Evolutionary conservation across 2,329 filamentous ascomycete species (phyloP), one percentile per base, ranked within the genome.

Genomic region (Sporothrix humicola): DNA sequence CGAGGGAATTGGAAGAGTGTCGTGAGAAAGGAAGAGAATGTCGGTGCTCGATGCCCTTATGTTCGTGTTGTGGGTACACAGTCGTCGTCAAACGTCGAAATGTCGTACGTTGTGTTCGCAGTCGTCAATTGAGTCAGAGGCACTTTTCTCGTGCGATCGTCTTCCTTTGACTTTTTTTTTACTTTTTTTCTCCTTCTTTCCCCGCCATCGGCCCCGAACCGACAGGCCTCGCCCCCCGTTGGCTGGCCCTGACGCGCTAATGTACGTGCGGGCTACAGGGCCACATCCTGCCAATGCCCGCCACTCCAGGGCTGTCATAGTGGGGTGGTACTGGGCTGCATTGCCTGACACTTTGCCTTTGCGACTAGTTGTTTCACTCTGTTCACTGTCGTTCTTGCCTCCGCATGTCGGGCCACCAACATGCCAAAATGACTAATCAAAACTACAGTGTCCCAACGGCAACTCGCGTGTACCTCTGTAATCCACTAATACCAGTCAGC

Each of bases 161-260:
- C 68, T 46, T 17, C 44, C 37, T 46, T 15, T n/a, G 48, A 13
- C 61, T 12, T 61, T 69, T 65, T 63, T 58, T 65, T 12, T 56
- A 26, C 20, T 56, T 56, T 56, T 70, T 54, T 54, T 46, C 42
- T 58, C 56, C n/a, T 20, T 48, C 61, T 20, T 26, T 66, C 61
- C 59, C 72, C 72, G 72, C 72, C 66, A 70, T 73, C 72, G 72
- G 72, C 65, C 20, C 61, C 71, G 23, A 58, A 15, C 61, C 71
- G 42, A 59, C 31, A 23, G 26, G 23, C 13, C 23, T 58, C 56
- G 56, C n/a, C 56, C 56, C 54, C 23, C 26, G 71, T 65, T 72
- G 31, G 50, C 46, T 69, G 46, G 71, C 15, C 46, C 54, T 23
- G 17, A 20, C 37, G 20, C 72, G 72, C 72, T 73, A 63, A 71